These are phyloP conservation scores for Pythium dissotocum DNA, from an alignment of 352 stramenopile species.

Conservation along the genomic window DNA sequence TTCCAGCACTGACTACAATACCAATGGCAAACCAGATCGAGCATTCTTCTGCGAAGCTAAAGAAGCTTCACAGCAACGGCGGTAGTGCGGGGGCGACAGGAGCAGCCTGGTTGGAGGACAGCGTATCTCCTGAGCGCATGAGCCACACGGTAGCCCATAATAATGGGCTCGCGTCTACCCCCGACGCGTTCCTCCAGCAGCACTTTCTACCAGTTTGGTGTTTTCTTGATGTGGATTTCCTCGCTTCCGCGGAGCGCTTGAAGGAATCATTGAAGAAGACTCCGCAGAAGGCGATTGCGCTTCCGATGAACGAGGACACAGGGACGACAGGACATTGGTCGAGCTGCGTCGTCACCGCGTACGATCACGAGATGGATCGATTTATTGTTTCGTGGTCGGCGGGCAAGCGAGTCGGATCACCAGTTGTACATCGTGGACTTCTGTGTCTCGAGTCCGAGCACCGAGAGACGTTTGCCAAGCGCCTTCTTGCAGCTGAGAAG, in stretches of 20 bases:
- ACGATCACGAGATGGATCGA: constrained; percentile 41
- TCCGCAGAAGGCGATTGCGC: constrained; percentile 56
- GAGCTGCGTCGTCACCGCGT: constrained; percentile 70
- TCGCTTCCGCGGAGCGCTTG: constrained; percentile 13
- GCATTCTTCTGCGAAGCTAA: constrained; percentile 2
- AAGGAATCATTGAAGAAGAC: constrained; percentile 17
- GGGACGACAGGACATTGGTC: constrained; percentile 71
- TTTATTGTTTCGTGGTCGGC: constrained; percentile 79
- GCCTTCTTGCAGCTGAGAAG: constrained; percentile 41
- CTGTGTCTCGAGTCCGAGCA: constrained; percentile 68
- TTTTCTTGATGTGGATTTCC: constrained; percentile 57
- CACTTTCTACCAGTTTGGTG: constrained; percentile 76
- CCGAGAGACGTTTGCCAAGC: constrained; percentile 44
- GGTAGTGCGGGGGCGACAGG: constrained; percentile 24
- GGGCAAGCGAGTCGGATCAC: constrained; percentile 68
- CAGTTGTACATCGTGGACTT: constrained; percentile 59
- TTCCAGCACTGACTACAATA: neutral
- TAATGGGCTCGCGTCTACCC: neutral
- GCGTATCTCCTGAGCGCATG: constrained; percentile 43
- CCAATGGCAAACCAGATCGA: constrained; percentile 9
- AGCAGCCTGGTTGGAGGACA: constrained; percentile 50
- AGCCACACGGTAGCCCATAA: constrained; percentile 39
- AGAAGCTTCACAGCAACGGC: constrained; percentile 23
- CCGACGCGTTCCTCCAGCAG: constrained; percentile 34
- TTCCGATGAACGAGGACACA: constrained; percentile 59